Evolutionary conservation across 495 filamentous ascomycete species (phyloP), one percentile per base, ranked within the genome.

Genomic region (Tetracladium setigerum): DNA sequence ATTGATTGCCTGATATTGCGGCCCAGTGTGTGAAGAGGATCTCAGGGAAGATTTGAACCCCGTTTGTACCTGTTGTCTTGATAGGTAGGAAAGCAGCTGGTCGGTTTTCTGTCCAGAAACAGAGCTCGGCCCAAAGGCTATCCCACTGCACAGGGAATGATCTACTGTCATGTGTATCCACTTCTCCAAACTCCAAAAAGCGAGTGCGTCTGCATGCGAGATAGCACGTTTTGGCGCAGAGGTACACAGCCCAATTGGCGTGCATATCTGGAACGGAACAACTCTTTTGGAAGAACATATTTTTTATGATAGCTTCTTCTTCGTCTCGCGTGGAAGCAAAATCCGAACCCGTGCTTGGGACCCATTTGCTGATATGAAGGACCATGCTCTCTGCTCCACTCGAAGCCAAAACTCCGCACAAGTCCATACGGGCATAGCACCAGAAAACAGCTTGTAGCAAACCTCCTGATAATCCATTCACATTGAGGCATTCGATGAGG

Each of bases 361-460:
- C 16, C 37, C 37, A 39, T 12, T 39, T 12, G 9, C 17, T 15
- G 16, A 39, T 39, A 10, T 9, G 30, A 30, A 46, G 2, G 30
- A 36, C 17, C 15, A 11, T 2, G 5, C 31, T 53, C 15, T 52
- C 52, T 27, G 51, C 40, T 30, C 51, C 51, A 24, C 33, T 40
- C 27, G 38, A 42, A 7, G 44, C 44, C 31, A 54, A 43, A 11
- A 38, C 51, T 36, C 51, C 38, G 22, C 46, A 50, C 13, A 54
- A 30, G 30, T 54, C 51, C 51, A 54, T 54, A 24, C 51, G 46
- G 4, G 51, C 46, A 19, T 54, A 54, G 46, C 51, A 54, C 51
- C 51, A 54, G 46, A 54, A 54, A 19, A 54, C 46, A 32, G 51
- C 51, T 40, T 54, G 51, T 24, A 49, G 15, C 13, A 50, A 31